Base-by-base conservation (phyloP, 805 yeast species). In the Maudiozyma turicensis region DNA sequence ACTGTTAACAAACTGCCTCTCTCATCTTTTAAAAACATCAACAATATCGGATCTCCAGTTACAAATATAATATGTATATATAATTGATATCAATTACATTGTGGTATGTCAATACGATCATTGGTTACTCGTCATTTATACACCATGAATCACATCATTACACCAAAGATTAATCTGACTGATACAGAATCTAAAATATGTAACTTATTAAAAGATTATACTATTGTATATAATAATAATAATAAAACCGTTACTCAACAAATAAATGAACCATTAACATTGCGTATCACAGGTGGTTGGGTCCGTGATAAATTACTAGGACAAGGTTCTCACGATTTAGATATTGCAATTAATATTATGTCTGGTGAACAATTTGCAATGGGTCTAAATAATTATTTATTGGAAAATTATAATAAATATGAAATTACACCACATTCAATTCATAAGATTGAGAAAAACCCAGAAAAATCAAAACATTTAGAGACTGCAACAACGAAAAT, bases 211-310 rank as follows among this genome's bases (percentile, higher is more conserved):
- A 64, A 56, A 32, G 68, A 66, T 44, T 66, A 56, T 46, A 55
- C 60, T n/a, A 49, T 50, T 13, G 52, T 59, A 9, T 66, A 63
- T 46, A 44, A 29, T 28, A 15, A 30, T 15, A 14, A 8, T 5
- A 33, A 50, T 26, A 13, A 40, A 26, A 34, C 13, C 8, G n/a
- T 6, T 9, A 34, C 11, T 28, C 26, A 20, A 20, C 26, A 20
- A 20, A 20, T 48, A 8, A 34, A 14, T 10, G 62, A 56, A 40
- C 64, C 60, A 7, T 46, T 58, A 49, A 54, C 46, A n/a, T 55
- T 52, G 38, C 66, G 99, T 52, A 86, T 93, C 55, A 90, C 97
- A 0, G 99, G 99, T 35, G 99, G 99, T 0, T 91, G 99, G 99
- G 99, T 93, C 2, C 76, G 99, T 57, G 99, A 93, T 65, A 93